These are phyloP conservation scores for Stagonosporopsis tanaceti DNA, from an alignment of 2,329 filamentous ascomycete genomes.

Conservation along the genomic window DNA sequence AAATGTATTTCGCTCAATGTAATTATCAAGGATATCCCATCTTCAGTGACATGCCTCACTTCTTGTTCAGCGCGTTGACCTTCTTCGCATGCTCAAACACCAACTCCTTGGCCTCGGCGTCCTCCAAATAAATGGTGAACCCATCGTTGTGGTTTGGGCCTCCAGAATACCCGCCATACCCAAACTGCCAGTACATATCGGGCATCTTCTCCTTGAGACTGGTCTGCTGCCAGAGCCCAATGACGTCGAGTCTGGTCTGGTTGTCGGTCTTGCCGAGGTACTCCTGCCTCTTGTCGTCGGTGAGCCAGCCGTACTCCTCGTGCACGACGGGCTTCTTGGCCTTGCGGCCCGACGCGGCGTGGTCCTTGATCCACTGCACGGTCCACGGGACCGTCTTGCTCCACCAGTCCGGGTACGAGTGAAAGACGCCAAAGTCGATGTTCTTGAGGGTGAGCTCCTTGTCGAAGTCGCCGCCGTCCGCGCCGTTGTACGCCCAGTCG, in stretches of 20 bases:
- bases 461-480: constrained; percentile 64
- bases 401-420: constrained; percentile 66
- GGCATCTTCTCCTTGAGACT: constrained; percentile 58
- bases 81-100: constrained; percentile 34
- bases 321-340: constrained; percentile 63
- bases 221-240: constrained; percentile 61
- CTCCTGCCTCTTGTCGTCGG: constrained; percentile 57
- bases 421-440: constrained; percentile 65
- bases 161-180: constrained; percentile 60
- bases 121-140: constrained; percentile 64
- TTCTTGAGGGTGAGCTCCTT: constrained; percentile 57
- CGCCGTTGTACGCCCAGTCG: constrained; percentile 51
- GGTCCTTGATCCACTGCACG: constrained; percentile 63
- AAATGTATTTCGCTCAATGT: not conserved
- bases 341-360: constrained; percentile 55
- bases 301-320: constrained; percentile 65
- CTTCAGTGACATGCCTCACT: not conserved
- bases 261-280: constrained; percentile 56
- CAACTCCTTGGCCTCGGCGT: constrained; percentile 30
- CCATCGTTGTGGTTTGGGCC: constrained; percentile 64
- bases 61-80: constrained; percentile 32
- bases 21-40: not conserved
- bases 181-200: constrained; percentile 66
- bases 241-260: constrained; percentile 55
- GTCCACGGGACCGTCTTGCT: constrained; percentile 62